Base-by-base conservation (phyloP, 2,329 filamentous ascomycete genomes). In the Neodidymelliopsis sp. region DNA sequence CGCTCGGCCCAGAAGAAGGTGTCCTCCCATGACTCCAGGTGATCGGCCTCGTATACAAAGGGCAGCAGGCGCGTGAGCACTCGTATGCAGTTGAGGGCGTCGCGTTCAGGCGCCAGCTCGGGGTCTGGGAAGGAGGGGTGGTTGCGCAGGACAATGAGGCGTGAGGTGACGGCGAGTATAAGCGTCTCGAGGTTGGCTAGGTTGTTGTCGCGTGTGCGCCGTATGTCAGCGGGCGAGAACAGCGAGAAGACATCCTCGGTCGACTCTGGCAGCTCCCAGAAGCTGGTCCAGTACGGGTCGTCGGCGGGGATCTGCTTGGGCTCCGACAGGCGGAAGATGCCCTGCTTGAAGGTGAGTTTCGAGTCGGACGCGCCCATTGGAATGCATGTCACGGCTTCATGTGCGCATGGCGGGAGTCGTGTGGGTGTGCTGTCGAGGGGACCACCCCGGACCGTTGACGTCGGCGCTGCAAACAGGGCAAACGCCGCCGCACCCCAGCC, bases 271-370 rank as follows among this genome's bases (percentile, higher is more conserved):
- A 99, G 86, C 74, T 96, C 90, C 92, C 93, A 97, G 77, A 97
- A 97, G 72, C 90, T 90, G 57, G 89, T 87, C 94, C 94, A 99
- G 78, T 96, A 97, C 13, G 85, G 81, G 77, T 97, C 91, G 75
- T 94, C 88, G 47, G 91, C 85, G 52, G 91, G 82, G 69, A 97
- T 97, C 71, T 89, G 82, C 60, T 87, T 86, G 73, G 96, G 89
- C 73, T 96, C 91, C n/a, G 91, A 94, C 51, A 99, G 85, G 70
- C 89, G 86, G 79, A 97, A 97, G 78, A 97, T 96, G 76, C 92
- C 93, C 77, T 96, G 90, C 78, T 97, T 97, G 83, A 99, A 97
- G 71, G 93, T 91, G 71, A 97, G 86, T 83, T 97, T 97, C 67
- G 93, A 97, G 79, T 97, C 93, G 77, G 93, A 97, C 71, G 93